Conservation (phyloP, 495 filamentous ascomycete species). For the Neurospora sp. region DNA sequence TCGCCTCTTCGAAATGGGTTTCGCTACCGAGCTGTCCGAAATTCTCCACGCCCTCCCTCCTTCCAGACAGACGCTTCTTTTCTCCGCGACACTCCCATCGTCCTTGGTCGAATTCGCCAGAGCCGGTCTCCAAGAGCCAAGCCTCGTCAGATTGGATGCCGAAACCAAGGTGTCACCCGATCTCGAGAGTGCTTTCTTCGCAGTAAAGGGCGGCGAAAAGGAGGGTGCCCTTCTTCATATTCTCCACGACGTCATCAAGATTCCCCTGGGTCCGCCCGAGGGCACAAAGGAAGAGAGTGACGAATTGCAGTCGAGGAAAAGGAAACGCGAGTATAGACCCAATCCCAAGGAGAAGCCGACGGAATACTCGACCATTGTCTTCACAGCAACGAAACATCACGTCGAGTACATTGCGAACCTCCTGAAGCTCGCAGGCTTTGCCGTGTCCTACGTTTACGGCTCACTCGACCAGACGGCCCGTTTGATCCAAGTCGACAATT, state of each 20-base stretch:
- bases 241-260: conserved; percentile 82
- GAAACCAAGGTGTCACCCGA: conserved; percentile 95
- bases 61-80: conserved; percentile 80
- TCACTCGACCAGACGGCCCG: conserved; percentile 87
- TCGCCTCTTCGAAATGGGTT: conserved; percentile 95
- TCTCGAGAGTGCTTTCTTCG: conserved; percentile 87
- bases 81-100: conserved; percentile 88
- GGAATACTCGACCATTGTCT: conserved; percentile 82
- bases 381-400: conserved; percentile 91
- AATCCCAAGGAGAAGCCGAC: conserved; percentile 49
- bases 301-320: conserved; percentile 49
- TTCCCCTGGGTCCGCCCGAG: conserved; percentile 68
- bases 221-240: conserved; percentile 86
- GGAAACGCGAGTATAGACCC: conserved; percentile 50
- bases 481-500: conserved; percentile 80
- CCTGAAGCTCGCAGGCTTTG: conserved; percentile 64
- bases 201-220: conserved; percentile 82
- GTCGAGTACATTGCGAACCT: conserved; percentile 86
- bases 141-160: conserved; percentile 75
- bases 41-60: conserved; percentile 81
- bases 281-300: conserved; percentile 32
- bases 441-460: conserved; percentile 87
- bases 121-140: conserved; percentile 84
- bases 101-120: conserved; percentile 92
- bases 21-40: conserved; percentile 83